These are phyloP conservation scores for Ophiostoma sp. DNA, from an alignment of 2,329 filamentous ascomycete genomes.

Conservation along the genomic window DNA sequence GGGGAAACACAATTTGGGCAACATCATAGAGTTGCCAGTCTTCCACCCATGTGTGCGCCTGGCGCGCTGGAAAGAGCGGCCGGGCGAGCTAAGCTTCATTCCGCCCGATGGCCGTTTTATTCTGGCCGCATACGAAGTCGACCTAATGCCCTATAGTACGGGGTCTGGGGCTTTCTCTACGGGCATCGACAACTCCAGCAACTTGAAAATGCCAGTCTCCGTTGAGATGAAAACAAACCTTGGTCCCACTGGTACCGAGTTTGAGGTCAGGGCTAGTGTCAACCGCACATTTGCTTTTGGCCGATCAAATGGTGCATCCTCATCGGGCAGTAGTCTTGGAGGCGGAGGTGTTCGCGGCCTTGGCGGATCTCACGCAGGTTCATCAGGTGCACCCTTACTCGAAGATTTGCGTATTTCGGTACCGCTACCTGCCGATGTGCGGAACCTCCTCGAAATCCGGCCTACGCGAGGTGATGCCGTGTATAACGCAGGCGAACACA, in stretches of 20 bases:
- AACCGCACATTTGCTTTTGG: slow-evolving; percentile 54
- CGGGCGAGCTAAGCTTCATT: slow-evolving; percentile 90
- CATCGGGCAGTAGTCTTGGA: not conserved
- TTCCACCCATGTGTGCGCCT: slow-evolving; percentile 95
- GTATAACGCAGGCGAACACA: slow-evolving; percentile 66
- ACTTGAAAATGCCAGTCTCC: slow-evolving; percentile 73
- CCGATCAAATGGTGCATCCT: slow-evolving; percentile 10
- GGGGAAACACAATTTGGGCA: slow-evolving; percentile 68
- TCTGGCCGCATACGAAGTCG: slow-evolving; percentile 88
- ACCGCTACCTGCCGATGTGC: slow-evolving; percentile 71
- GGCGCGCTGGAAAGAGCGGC: slow-evolving; percentile 80
- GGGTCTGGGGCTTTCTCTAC: not conserved
- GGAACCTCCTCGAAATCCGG: slow-evolving; percentile 76
- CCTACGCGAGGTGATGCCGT: slow-evolving; percentile 76
- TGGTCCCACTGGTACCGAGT: slow-evolving; percentile 70
- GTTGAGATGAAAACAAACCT: slow-evolving; percentile 78
- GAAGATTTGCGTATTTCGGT: slow-evolving; percentile 75
- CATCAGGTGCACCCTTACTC: slow-evolving; percentile 54
- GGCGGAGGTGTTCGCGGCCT: slow-evolving; percentile 30
- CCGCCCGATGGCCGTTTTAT: slow-evolving; percentile 93
- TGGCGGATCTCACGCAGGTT: slow-evolving; percentile 47
- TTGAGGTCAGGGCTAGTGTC: slow-evolving; percentile 75
- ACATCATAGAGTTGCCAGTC: slow-evolving; percentile 77
- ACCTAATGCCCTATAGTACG: slow-evolving; percentile 59
- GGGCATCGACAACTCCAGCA: slow-evolving; percentile 38